phyloP scores from a whole-genome alignment of 441 rosid species.

The Pelargonium cotyledonis region DNA sequence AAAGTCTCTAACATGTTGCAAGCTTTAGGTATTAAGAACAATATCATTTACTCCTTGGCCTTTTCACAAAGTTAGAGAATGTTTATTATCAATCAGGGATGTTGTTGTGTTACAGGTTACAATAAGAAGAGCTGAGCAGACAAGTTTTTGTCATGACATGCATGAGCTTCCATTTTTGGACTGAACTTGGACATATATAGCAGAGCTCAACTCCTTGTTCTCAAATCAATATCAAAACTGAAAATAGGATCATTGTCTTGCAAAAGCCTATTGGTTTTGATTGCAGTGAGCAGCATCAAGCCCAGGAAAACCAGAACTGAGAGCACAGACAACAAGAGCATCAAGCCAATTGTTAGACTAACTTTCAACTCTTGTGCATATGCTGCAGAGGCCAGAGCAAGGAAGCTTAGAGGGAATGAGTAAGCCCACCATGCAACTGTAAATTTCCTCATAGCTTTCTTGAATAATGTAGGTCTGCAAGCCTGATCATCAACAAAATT shows the following conservation, averaged over 20 bases:
- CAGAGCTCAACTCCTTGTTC: constrained; percentile 16
- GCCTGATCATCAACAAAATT: constrained; percentile 24
- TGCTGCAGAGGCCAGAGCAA: constrained; percentile 42
- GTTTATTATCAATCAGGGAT: too few relatives aligned
- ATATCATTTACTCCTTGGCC: too few relatives aligned
- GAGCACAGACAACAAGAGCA: constrained; percentile 36
- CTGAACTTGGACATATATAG: not conserved
- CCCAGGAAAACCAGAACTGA: constrained; percentile 42
- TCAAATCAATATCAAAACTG: constrained; percentile 18
- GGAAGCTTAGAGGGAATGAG: constrained; percentile 45
- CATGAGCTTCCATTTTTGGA: not conserved
- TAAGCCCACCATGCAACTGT: constrained; percentile 63
- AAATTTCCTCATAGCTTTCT: constrained; percentile 55
- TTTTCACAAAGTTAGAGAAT: too few relatives aligned
- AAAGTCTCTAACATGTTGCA: too few relatives aligned
- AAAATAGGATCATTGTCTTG: constrained; percentile 29
- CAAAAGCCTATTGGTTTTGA: constrained; percentile 28
- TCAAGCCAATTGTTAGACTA: constrained; percentile 24
- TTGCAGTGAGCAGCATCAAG: constrained; percentile 43
- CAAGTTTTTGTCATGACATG: not conserved
- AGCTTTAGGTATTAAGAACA: too few relatives aligned
- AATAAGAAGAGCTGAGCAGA: too few relatives aligned
- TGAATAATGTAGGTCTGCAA: constrained; percentile 50
- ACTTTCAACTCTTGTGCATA: constrained; percentile 43
- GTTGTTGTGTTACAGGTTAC: too few relatives aligned